These are phyloP conservation scores for Trichoderma virens DNA, from an alignment of 495 filamentous ascomycete species.

Conservation along the genomic window DNA sequence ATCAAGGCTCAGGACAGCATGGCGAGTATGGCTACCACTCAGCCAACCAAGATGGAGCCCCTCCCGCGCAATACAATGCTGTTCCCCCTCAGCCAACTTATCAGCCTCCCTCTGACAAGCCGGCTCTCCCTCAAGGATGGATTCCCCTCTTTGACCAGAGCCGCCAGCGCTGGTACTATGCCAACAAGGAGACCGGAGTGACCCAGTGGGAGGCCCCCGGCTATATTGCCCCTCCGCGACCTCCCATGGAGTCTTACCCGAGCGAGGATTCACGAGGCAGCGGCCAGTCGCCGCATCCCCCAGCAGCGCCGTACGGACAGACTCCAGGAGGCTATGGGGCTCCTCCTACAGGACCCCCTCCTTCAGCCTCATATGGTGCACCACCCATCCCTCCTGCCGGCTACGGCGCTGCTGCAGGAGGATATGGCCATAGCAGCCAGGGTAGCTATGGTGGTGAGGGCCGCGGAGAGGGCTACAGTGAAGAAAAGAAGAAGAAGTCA, in stretches of 20 bases:
- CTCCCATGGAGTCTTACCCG: neutral
- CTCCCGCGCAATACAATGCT: neutral
- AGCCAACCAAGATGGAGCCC: neutral
- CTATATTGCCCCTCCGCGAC: neutral
- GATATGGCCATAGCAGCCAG: conserved; percentile 16
- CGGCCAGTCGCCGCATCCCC: neutral
- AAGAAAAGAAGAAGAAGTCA: conserved; percentile 38
- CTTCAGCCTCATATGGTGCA: conserved; percentile 18
- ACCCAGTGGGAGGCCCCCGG: conserved; percentile 53
- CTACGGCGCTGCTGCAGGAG: conserved; percentile 18
- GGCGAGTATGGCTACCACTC: neutral
- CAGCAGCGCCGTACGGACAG: neutral
- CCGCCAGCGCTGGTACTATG: conserved; percentile 52
- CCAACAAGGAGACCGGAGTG: conserved; percentile 50
- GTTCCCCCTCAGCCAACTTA: conserved; percentile 21
- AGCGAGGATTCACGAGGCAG: neutral
- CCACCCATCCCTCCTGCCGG: conserved; percentile 16
- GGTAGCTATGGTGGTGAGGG: conserved; percentile 20
- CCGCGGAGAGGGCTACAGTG: conserved; percentile 21
- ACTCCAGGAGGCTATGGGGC: conserved; percentile 11
- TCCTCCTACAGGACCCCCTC: conserved; percentile 14
- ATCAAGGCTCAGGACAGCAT: neutral
- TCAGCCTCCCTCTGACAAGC: conserved; percentile 36
- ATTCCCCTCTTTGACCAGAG: conserved; percentile 50
- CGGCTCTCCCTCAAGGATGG: conserved; percentile 53